A percentile compares a stretch with the other conserved stretches of the same genome.
These are phyloP conservation scores for Apiotrichum mycotoxinovorans DNA, from an alignment of 1,284 basidiomycete species.

Conservation along the genomic window DNA sequence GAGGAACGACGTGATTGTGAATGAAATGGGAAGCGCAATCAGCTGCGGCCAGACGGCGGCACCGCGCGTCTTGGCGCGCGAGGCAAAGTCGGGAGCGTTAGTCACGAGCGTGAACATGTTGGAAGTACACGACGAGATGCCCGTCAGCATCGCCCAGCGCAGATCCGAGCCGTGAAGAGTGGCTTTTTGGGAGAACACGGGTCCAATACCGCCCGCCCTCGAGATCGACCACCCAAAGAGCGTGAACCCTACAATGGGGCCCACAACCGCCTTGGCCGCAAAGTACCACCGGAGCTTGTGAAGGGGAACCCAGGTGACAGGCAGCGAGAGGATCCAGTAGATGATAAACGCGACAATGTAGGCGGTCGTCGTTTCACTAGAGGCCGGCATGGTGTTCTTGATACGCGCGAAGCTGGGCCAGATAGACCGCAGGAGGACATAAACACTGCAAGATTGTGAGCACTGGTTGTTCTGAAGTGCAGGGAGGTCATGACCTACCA, in stretches of 20 bases:
- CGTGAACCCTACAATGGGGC: constrained; percentile 63
- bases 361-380: constrained; percentile 52
- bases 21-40: constrained; percentile 70
- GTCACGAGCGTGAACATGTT: constrained; percentile 58
- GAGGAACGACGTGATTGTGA: constrained; percentile 73
- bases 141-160: constrained; percentile 74
- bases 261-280: constrained; percentile 69
- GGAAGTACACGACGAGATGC: constrained; percentile 72
- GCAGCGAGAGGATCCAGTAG: constrained; percentile 76
- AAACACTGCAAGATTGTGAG: constrained; percentile 52
- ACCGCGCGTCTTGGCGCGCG: constrained; percentile 63
- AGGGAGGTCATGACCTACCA: constrained; percentile 25
- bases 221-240: constrained; percentile 79
- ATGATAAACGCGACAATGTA: constrained; percentile 70
- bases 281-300: constrained; percentile 79
- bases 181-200: constrained; percentile 67
- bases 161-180: constrained; percentile 66
- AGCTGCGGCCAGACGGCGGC: constrained; percentile 67
- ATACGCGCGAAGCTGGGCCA: constrained; percentile 69
- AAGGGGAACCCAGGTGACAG: constrained; percentile 74
- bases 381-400: constrained; percentile 64
- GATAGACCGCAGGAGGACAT: constrained; percentile 67
- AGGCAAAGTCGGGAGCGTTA: constrained; percentile 70
- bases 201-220: constrained; percentile 73
- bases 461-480: too few relatives aligned